Evolutionary conservation across 306 rosid genomes (phyloP), one percentile per base, ranked within the genome.

Genomic region (Cercis canadensis): DNA sequence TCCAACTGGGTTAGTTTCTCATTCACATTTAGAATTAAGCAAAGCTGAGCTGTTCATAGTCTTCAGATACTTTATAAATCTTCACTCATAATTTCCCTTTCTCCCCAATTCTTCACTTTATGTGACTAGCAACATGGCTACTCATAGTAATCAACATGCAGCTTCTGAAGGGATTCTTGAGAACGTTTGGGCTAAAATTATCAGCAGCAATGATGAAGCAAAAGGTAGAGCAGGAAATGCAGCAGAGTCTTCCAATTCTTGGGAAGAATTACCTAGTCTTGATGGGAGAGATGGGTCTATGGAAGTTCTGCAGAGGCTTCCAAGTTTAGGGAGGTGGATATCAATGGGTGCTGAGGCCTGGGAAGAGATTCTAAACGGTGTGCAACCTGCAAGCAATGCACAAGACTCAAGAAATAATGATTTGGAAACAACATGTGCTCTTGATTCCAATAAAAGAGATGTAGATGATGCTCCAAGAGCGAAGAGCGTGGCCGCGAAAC

Each of bases 301-400:
- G 83, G 87, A 85, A 67, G 70, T 80, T 67, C 88, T 92, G 29
- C 74, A 81, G 49, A 84, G 96, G 67, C 81, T 92, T 58, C 98
- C 98, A 12, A 92, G 97, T 71, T 81, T 92, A 50, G 97, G 98
- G 43, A 85, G 97, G 81, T 90, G 97, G 96, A 78, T 85, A 41
- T 93, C 98, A 43, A 93, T 93, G 94, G 98, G 98, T 72, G 84
- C 89, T 15, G 97, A 93, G 14, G 86, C 82, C n/a, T 90, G 98
- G 98, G 96, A 92, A 76, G 77, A 85, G 37, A 80, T 85, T 44
- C 87, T 92, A 32, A 82, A 86, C 37, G 77, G 75, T 43, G 29
- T 59, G 18, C 51, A 56, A 47, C 66, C 60, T 13, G 18, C 63
- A 67, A 74, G 12, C 31, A 75, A 74, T 14, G 50, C 0, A 54